Conservation (phyloP, 305 asterid species). For the Solanum aculeatissimum region DNA sequence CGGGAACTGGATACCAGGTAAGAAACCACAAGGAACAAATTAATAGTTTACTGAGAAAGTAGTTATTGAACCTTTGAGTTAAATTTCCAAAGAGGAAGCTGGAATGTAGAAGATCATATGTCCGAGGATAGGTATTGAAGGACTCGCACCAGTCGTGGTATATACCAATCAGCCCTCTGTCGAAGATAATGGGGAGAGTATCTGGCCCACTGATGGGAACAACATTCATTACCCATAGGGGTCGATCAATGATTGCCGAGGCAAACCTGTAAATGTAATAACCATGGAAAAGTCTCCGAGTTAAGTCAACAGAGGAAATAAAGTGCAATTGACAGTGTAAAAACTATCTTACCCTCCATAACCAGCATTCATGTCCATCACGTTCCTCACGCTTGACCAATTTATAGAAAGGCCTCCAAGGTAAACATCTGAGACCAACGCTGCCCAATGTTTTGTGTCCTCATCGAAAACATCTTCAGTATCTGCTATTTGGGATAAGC, state of each 20-base stretch:
- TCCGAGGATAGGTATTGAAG: slow-evolving; percentile 77
- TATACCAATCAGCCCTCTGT: slow-evolving; percentile 79
- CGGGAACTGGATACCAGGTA: not conserved
- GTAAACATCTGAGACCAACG: slow-evolving; percentile 72
- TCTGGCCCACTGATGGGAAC: slow-evolving; percentile 65
- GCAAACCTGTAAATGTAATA: slow-evolving; percentile 46
- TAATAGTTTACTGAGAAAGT: not conserved
- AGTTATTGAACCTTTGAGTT: slow-evolving; percentile 41
- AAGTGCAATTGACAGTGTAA: not conserved
- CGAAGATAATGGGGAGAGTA: slow-evolving; percentile 59
- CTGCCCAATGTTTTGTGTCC: slow-evolving; percentile 78
- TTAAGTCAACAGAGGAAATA: not conserved
- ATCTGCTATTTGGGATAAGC: slow-evolving; percentile 32
- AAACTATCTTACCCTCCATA: slow-evolving; percentile 71
- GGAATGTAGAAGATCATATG: slow-evolving; percentile 86
- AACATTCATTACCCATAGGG: slow-evolving; percentile 85
- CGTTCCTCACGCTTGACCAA: slow-evolving; percentile 70
- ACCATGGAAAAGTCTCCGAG: not conserved
- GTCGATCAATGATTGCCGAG: slow-evolving; percentile 53
- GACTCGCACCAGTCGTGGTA: slow-evolving; percentile 99
- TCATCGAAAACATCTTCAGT: slow-evolving; percentile 43
- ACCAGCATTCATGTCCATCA: slow-evolving; percentile 92
- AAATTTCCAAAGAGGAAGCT: slow-evolving; percentile 69
- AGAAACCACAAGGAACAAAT: not conserved
- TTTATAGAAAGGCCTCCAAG: slow-evolving; percentile 51